Base-by-base conservation (phyloP, 441 rosid genomes). In the Biscutella auriculata region DNA sequence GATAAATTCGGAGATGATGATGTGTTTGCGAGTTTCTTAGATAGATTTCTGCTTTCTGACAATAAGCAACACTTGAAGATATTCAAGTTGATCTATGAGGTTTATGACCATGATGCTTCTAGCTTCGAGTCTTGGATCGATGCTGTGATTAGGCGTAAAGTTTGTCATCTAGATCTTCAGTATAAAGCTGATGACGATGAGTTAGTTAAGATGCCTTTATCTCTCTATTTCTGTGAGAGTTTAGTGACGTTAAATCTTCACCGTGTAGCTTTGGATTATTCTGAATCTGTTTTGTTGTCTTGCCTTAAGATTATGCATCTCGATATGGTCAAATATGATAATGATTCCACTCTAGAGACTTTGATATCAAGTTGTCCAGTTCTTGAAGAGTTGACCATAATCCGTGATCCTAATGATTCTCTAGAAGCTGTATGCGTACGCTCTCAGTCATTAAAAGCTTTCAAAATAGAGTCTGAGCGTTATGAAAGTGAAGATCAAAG, bases 321-420 rank as follows among this genome's bases (percentile, higher is more conserved):
- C 1, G 42, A 39, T 2, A 39, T 2, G 33, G 50, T 64, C 27
- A 57, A 0, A 10, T 65, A 47, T 23, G 44, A 28, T 30, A 17
- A 1, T 56, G 56, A 64, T 29, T 57, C 28, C 13, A 44, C 47
- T 54, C 46, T 64, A 5, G 55, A 64, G 56, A 37, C 41, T 1
- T 37, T 55, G 6, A 17, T 64, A 37, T 54, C 68, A 4, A 27
- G 19, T 3, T 54, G 68, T 36, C 48, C 16, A n/a, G 49, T 48
- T 48, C 57, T 57, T 0, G 44, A 65, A 32, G 57, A 65, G 16
- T 57, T 65, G 8, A 30, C 63, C 15, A 40, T 65, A 17, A 5
- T 9, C 12, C 13, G 51, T 50, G 41, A 47, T 39, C 13, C 28
- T 17, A 4, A 41, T 41, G 57, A 64, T 29, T 45, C 23, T 16